Evolutionary conservation across 2,329 filamentous ascomycete genomes (phyloP).

Genomic region (Fusarium equiseti): DNA sequence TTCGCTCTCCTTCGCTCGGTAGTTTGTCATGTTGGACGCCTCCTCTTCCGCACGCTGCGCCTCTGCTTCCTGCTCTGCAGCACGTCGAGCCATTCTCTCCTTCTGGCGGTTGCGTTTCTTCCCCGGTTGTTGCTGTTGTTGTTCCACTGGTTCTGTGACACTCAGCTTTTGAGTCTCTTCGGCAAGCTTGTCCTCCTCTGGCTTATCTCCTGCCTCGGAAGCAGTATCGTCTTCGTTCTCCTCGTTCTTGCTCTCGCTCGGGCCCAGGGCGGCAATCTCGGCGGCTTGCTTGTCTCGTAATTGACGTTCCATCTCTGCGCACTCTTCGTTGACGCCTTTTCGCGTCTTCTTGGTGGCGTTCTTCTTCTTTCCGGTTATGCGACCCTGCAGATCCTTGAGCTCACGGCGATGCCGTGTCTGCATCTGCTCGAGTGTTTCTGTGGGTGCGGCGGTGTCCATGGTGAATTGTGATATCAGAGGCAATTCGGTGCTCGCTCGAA

Average conservation of each 20-base stretch:
- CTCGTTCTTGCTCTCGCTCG: constrained; percentile 41
- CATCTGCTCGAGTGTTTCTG: constrained; percentile 77
- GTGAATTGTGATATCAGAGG: neutral
- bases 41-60: constrained; percentile 78
- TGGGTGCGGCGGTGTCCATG: constrained; percentile 46
- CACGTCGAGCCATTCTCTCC: constrained; percentile 87
- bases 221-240: constrained; percentile 27
- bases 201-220: constrained; percentile 1
- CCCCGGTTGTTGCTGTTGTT: constrained; percentile 40
- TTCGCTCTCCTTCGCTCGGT: constrained; percentile 75
- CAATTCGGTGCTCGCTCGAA: neutral
- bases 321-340: constrained; percentile 81
- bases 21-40: constrained; percentile 79
- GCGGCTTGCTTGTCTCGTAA: constrained; percentile 74
- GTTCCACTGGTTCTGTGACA: constrained; percentile 28
- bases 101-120: constrained; percentile 93
- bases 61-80: constrained; percentile 82
- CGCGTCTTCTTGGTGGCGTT: constrained; percentile 89
- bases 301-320: constrained; percentile 75
- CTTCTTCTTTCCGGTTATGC: constrained; percentile 96
- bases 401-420: constrained; percentile 88
- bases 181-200: constrained; percentile 29
- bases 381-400: constrained; percentile 84
- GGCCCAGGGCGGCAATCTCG: constrained; percentile 64
- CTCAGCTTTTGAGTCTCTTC: constrained; percentile 42